Conservation (phyloP, 225 moss, liverwort and hornwort genomes). For the Straminergon stramineum region DNA sequence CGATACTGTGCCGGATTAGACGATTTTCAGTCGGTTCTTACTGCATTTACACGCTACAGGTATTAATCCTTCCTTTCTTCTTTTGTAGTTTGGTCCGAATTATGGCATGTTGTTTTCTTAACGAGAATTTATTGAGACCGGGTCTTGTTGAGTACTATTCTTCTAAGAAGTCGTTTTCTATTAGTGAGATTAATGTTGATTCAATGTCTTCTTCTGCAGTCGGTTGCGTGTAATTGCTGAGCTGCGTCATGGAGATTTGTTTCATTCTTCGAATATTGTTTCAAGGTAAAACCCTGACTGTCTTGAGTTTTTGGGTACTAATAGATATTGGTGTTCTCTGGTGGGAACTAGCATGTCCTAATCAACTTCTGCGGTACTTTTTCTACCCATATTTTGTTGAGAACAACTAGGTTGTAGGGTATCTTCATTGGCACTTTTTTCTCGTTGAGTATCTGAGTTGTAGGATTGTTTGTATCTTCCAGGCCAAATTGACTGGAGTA, state of each 20-base stretch:
- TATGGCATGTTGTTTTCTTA: not conserved
- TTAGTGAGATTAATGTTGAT: not conserved
- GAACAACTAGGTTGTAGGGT: not conserved
- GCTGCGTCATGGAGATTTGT: constrained; percentile 87
- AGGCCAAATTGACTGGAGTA: not conserved
- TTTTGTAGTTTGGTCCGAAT: not conserved
- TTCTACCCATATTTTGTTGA: not conserved
- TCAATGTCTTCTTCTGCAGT: constrained; percentile 27
- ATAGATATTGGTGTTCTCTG: not conserved
- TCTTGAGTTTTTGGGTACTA: not conserved
- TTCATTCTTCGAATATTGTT: constrained; percentile 94
- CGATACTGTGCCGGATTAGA: constrained; percentile 58
- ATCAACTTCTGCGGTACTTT: not conserved
- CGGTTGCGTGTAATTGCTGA: constrained; percentile 92
- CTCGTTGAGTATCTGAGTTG: not conserved
- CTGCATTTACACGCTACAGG: constrained; percentile 97
- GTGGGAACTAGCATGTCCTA: not conserved
- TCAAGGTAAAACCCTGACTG: constrained; percentile 50
- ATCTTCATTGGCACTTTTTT: not conserved
- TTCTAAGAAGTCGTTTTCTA: not conserved
- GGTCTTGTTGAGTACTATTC: not conserved
- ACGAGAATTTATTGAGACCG: not conserved
- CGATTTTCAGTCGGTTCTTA: constrained; percentile 87
- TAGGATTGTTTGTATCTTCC: not conserved
- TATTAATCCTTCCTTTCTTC: not conserved